phyloP scores from a whole-genome alignment of 2,329 filamentous ascomycete species.

The Aciculosporium take region DNA sequence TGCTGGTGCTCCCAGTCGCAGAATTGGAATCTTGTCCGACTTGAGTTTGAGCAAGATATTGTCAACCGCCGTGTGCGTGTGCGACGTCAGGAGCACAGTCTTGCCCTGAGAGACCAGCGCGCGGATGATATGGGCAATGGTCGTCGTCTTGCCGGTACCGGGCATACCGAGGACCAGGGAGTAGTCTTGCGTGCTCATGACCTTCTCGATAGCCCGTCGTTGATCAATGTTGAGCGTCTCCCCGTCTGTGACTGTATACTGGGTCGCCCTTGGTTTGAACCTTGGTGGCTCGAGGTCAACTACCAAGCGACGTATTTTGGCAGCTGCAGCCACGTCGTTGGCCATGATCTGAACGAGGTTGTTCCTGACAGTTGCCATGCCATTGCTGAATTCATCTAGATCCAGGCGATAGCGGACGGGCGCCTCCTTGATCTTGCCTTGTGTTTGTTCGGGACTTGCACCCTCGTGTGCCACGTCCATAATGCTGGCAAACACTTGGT shows the following conservation, averaged over 20 bases:
- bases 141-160: conserved; percentile 94
- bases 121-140: conserved; percentile 92
- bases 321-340: conserved; percentile 54
- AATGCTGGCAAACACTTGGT: conserved; percentile 80
- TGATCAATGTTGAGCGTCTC: conserved; percentile 77
- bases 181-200: conserved; percentile 91
- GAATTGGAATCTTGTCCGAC: conserved; percentile 58
- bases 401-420: conserved; percentile 70
- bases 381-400: conserved; percentile 97
- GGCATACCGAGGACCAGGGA: conserved; percentile 97
- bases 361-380: conserved; percentile 88
- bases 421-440: conserved; percentile 36
- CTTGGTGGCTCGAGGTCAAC: conserved; percentile 60
- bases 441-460: conserved; percentile 33
- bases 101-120: conserved; percentile 80
- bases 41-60: conserved; percentile 92
- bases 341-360: conserved; percentile 91
- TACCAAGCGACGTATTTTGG: conserved; percentile 62
- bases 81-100: conserved; percentile 83
- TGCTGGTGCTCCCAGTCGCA: conserved; percentile 71
- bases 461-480: conserved; percentile 63
- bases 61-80: conserved; percentile 95
- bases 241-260: conserved; percentile 47
- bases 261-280: conserved; percentile 54
- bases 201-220: conserved; percentile 73